Conservation (phyloP, 108 stramenopile genomes). For the Seminavis robusta region DNA sequence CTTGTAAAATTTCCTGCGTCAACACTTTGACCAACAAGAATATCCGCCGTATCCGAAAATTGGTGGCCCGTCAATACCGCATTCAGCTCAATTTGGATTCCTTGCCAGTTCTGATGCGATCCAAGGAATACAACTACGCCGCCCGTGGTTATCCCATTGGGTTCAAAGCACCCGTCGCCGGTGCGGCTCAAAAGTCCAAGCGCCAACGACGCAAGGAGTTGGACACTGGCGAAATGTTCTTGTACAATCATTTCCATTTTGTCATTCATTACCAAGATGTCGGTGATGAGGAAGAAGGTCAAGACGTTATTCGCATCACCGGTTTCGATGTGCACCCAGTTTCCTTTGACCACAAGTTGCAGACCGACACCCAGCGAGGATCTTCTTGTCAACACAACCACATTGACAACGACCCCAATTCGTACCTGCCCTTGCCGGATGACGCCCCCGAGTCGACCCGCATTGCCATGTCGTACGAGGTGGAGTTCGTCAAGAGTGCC, state of each 20-base stretch:
- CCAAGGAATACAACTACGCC: conserved; percentile 57
- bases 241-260: conserved; percentile 89
- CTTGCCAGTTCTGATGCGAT: conserved; percentile 72
- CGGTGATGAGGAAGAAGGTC: conserved; percentile 22
- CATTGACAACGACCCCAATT: conserved; percentile 48
- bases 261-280: conserved; percentile 62
- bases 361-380: background rate
- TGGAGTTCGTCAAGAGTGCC: conserved; percentile 77
- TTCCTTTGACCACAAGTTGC: conserved; percentile 79
- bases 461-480: conserved; percentile 89
- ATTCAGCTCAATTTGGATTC: conserved; percentile 86
- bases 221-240: conserved; percentile 38
- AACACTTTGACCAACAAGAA: conserved; percentile 45
- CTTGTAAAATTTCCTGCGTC: conserved; percentile 62
- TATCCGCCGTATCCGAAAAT: conserved; percentile 59
- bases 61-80: conserved; percentile 92
- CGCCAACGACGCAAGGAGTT: conserved; percentile 18
- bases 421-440: conserved; percentile 33
- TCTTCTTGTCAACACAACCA: conserved; percentile 19
- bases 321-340: conserved; percentile 92
- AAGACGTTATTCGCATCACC: conserved; percentile 90
- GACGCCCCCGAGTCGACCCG: conserved; percentile 16
- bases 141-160: conserved; percentile 84
- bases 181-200: too few species aligned
- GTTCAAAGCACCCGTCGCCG: conserved; percentile 44